Conservation (phyloP, 805 yeast species). For the Yarrowia hollandica region DNA sequence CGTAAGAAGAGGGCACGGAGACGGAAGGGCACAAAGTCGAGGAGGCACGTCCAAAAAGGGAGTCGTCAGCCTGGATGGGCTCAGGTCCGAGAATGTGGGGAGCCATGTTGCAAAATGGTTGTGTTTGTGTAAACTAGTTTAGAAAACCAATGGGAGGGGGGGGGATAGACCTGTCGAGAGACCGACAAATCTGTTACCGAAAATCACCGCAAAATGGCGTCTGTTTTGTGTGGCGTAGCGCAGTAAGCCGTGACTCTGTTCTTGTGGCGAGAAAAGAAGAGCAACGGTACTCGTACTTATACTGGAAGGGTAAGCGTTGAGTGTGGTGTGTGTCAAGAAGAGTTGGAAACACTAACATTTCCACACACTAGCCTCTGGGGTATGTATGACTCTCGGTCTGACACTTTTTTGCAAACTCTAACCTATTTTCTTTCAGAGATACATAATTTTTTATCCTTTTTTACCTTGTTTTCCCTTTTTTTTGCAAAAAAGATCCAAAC, state of each 20-base stretch:
- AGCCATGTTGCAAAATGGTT: no score
- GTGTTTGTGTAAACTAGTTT: background rate
- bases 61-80: conserved; percentile 14
- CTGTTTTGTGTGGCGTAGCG: conserved; percentile 22
- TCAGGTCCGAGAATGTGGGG: conserved; percentile 23
- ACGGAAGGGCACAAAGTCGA: background rate
- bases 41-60: background rate
- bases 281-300: conserved; percentile 27
- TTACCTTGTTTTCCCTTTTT: no score
- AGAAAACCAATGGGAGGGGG: no score
- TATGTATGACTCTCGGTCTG: conserved; percentile 15
- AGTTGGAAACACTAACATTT: background rate
- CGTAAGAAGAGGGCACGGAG: background rate
- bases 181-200: conserved; percentile 23
- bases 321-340: background rate
- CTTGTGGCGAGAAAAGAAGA: background rate
- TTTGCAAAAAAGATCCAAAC: no score
- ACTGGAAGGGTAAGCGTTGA: conserved; percentile 13
- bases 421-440: no score
- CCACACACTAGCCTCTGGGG: no score
- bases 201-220: conserved; percentile 26
- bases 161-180: conserved; percentile 27
- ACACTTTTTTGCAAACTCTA: conserved; percentile 5
- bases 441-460: no score
- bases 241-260: conserved; percentile 25